phyloP scores from a whole-genome alignment of 345 rosid genomes.

The Schrenkiella parvula region DNA sequence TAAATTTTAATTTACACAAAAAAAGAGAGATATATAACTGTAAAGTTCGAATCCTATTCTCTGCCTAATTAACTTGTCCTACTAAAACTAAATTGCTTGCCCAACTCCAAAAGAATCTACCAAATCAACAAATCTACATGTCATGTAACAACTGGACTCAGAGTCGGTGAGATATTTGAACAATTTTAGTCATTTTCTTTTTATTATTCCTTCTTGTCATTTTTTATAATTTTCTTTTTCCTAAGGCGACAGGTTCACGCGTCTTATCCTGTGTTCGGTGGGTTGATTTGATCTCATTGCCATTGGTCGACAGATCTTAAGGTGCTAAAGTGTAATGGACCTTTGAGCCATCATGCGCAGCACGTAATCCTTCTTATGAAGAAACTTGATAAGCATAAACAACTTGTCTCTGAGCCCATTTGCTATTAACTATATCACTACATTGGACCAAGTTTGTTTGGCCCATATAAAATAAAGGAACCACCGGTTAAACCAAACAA shows the following conservation, averaged over 20 bases:
- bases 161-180: background rate
- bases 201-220: background rate
- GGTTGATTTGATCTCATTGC: background rate
- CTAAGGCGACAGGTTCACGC: conserved; percentile 1
- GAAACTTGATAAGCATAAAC: too few relatives aligned
- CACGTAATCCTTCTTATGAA: too few relatives aligned
- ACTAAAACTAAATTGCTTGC: background rate
- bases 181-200: background rate
- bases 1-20: too few relatives aligned
- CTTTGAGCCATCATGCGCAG: background rate
- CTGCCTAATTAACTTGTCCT: background rate
- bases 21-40: background rate
- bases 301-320: background rate
- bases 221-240: background rate
- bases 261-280: background rate
- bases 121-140: background rate
- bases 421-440: background rate
- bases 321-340: background rate
- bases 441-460: background rate
- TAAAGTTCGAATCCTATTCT: background rate
- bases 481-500: background rate
- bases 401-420: background rate
- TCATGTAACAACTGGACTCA: background rate
- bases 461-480: background rate
- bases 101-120: background rate